Evolutionary conservation across 75 land plant species (phyloP).

Genomic region (Gnetum montanum): DNA sequence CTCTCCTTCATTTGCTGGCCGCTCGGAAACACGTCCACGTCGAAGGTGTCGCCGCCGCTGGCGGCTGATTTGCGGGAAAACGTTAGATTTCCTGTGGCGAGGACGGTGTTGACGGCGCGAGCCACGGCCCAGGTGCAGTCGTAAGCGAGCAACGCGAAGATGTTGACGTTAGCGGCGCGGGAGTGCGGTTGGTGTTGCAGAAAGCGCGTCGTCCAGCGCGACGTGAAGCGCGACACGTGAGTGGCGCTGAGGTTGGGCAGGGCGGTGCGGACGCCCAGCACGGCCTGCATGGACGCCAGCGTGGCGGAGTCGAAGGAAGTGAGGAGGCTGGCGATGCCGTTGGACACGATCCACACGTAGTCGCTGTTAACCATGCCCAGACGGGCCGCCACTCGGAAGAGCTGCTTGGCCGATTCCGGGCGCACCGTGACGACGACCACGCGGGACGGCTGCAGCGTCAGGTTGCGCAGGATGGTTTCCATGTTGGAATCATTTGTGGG

Average conservation of each 20-base stretch:
- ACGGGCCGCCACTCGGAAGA: constrained; percentile 37
- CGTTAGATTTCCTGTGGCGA: constrained; percentile 32
- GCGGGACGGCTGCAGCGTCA: constrained; percentile 61
- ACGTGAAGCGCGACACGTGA: constrained; percentile 39
- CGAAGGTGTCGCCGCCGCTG: constrained; percentile 16
- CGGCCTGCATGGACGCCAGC: constrained; percentile 51
- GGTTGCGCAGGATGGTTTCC: constrained; percentile 30
- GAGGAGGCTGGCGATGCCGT: constrained; percentile 35
- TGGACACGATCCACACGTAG: constrained; percentile 72
- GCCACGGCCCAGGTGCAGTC: constrained; percentile 61
- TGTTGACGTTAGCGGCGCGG: constrained; percentile 20
- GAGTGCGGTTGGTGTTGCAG: constrained; percentile 15
- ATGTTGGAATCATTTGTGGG: no score
- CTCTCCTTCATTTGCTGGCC: constrained; percentile 24
- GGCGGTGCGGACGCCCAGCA: constrained; percentile 52
- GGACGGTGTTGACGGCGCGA: constrained; percentile 40
- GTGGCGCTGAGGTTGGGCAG: constrained; percentile 35
- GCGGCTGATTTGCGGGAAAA: constrained; percentile 29
- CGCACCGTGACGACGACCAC: constrained; percentile 65
- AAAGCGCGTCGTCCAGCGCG: constrained; percentile 3
- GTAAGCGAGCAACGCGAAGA: constrained; percentile 69
- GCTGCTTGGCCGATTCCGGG: constrained; percentile 21
- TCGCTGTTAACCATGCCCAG: constrained; percentile 55
- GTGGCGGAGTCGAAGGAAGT: constrained; percentile 21
- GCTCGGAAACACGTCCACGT: constrained; percentile 45